Conservation (phyloP, 2,329 filamentous ascomycete species). For the Didymella lethalis region DNA sequence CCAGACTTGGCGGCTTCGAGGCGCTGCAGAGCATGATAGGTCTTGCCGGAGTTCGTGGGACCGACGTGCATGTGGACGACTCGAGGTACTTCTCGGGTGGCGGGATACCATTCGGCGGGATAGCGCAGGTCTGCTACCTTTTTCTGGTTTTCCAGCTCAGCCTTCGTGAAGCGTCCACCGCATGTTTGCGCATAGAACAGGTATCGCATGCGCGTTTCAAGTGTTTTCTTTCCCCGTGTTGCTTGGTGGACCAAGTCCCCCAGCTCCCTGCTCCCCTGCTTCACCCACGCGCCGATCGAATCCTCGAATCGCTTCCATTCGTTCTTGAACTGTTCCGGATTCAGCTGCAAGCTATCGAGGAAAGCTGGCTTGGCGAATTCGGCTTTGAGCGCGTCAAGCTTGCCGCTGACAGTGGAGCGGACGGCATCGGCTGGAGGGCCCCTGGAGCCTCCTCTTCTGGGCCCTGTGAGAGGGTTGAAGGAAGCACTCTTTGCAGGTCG, state of each 20-base stretch:
- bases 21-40: slow-evolving; percentile 88
- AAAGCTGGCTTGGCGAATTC: slow-evolving; percentile 30
- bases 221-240: slow-evolving; percentile 21
- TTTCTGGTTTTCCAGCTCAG: slow-evolving; percentile 50
- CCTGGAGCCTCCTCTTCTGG: not conserved
- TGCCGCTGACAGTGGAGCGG: slow-evolving; percentile 19
- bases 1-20: slow-evolving; percentile 79
- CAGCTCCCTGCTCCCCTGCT: slow-evolving; percentile 31
- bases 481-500: not conserved
- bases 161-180: slow-evolving; percentile 46
- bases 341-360: slow-evolving; percentile 42
- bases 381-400: slow-evolving; percentile 25
- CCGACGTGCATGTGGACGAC: slow-evolving; percentile 93
- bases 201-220: slow-evolving; percentile 68
- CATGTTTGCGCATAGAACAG: slow-evolving; percentile 64
- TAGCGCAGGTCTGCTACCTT: slow-evolving; percentile 81
- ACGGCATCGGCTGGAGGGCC: not conserved
- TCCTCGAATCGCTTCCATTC: slow-evolving; percentile 40
- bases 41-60: slow-evolving; percentile 98
- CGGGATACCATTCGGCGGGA: slow-evolving; percentile 91
- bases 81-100: slow-evolving; percentile 78
- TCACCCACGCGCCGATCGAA: slow-evolving; percentile 34
- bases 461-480: slow-evolving; percentile 3
- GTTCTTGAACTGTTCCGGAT: slow-evolving; percentile 30
- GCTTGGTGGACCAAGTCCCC: slow-evolving; percentile 23